Conservation (phyloP, 768 basidiomycete species). For the Calocybe indica region DNA sequence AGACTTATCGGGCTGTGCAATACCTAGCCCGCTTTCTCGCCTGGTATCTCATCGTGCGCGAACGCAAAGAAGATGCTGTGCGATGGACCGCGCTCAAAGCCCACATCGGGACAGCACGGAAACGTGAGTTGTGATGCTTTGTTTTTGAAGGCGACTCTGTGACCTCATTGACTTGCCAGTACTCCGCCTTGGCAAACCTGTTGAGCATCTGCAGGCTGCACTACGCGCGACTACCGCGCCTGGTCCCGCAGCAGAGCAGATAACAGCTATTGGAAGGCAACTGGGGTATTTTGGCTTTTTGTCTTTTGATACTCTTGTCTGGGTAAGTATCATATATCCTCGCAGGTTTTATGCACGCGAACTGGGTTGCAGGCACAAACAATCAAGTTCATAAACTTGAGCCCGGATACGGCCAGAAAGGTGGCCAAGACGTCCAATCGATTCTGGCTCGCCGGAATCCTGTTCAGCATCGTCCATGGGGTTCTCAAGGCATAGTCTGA, state of each 20-base stretch:
- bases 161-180: conserved; percentile 40
- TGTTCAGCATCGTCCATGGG: conserved; percentile 70
- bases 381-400: conserved; percentile 57
- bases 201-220: conserved; percentile 91
- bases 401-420: conserved; percentile 53
- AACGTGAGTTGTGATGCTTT: conserved; percentile 46
- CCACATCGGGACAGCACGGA: conserved; percentile 80
- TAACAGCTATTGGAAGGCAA: conserved; percentile 78
- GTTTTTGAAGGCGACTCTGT: conserved; percentile 1
- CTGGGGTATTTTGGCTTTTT: conserved; percentile 87
- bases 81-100: conserved; percentile 82
- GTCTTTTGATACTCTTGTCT: conserved; percentile 74
- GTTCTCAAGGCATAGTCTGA: conserved; percentile 49
- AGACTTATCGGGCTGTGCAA: conserved; percentile 89
- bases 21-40: conserved; percentile 87
- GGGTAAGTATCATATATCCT: conserved; percentile 49
- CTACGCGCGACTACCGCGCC: conserved; percentile 58
- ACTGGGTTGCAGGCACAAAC: conserved; percentile 46
- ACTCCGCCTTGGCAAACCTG: conserved; percentile 86
- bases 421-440: conserved; percentile 66
- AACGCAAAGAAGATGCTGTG: conserved; percentile 63
- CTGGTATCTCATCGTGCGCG: conserved; percentile 70
- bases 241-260: conserved; percentile 59
- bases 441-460: conserved; percentile 86
- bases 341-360: conserved; percentile 1